A percentile compares a stretch with the other conserved stretches of the same genome.
phyloP scores from a whole-genome alignment of 2,329 filamentous ascomycete genomes.

The Aureobasidium sp. region DNA sequence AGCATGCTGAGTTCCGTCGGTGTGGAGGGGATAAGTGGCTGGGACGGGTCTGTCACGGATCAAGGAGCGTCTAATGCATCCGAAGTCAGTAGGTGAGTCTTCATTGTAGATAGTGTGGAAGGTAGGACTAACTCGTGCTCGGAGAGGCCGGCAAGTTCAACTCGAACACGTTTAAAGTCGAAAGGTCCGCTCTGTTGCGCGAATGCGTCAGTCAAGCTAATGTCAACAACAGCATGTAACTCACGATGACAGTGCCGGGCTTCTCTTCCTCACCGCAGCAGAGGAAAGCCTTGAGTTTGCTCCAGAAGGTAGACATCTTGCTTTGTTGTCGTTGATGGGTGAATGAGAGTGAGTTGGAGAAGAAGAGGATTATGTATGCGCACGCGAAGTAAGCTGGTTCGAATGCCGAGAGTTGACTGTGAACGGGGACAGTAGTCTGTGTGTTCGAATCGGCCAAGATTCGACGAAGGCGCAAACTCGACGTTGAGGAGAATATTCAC shows the following conservation, averaged over 20 bases:
- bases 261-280: constrained; percentile 1
- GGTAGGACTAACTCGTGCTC: background rate
- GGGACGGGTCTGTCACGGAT: background rate
- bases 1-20: background rate
- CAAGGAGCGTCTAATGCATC: background rate
- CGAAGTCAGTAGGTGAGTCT: background rate
- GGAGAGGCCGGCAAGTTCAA: background rate
- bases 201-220: background rate
- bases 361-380: background rate
- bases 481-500: no score
- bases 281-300: background rate
- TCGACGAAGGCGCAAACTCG: no score
- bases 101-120: no score
- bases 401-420: background rate
- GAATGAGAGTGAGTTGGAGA: background rate
- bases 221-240: background rate
- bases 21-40: background rate
- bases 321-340: background rate
- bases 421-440: no score
- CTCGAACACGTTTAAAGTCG: background rate
- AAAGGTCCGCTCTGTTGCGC: background rate
- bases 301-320: background rate
- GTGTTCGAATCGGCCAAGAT: no score
- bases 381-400: background rate
- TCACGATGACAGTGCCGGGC: background rate